Percentiles rank a stretch among this genome's conserved stretches.
Evolutionary conservation across 176 grass and related monocot genomes (phyloP).

Genomic region (Leersia perrieri): DNA sequence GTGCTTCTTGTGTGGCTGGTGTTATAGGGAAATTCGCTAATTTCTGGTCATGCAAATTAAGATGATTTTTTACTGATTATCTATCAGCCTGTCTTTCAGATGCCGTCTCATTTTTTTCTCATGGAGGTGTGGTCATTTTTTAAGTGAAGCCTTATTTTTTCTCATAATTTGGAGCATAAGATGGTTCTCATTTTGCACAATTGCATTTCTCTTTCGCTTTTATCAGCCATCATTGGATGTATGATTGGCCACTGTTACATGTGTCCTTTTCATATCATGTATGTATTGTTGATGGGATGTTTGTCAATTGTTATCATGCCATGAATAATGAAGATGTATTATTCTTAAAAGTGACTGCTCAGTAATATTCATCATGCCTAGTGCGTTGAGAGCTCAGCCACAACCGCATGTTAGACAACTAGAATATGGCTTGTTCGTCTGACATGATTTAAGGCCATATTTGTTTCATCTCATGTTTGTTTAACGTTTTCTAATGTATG

Average conservation of each 20-base stretch:
- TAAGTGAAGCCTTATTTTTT: neutral
- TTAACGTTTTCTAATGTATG: neutral
- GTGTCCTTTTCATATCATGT: neutral
- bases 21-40: neutral
- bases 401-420: neutral
- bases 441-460: neutral
- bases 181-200: slow-evolving; percentile 4
- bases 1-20: neutral
- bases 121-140: neutral
- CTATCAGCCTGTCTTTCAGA: slow-evolving; percentile 7
- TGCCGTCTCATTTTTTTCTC: neutral
- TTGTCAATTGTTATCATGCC: neutral
- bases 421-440: neutral
- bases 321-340: neutral
- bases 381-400: neutral
- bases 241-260: neutral
- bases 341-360: slow-evolving; percentile 7
- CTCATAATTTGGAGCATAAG: neutral
- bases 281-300: neutral
- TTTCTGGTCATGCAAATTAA: neutral
- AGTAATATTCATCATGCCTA: neutral
- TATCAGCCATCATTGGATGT: neutral
- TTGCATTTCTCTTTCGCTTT: neutral
- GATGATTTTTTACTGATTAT: neutral
- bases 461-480: neutral